These are phyloP conservation scores for Talaromyces ruber DNA, from an alignment of 495 filamentous ascomycete genomes.

Conservation along the genomic window DNA sequence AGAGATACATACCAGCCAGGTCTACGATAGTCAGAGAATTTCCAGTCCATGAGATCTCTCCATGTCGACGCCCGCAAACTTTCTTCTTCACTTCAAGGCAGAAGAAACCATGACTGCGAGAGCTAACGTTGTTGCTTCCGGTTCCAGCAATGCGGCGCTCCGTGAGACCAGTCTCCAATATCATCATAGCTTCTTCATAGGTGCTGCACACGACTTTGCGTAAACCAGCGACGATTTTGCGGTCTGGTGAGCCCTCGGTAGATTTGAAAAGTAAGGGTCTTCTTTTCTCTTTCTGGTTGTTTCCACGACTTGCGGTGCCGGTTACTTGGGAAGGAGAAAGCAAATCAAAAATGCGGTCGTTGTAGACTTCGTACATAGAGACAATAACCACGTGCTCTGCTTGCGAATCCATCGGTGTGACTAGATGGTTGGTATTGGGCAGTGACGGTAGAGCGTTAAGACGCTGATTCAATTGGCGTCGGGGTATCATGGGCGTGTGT, in stretches of 20 bases:
- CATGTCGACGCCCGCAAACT: conserved; percentile 37
- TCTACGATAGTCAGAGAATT: conserved; percentile 86
- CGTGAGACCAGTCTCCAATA: conserved; percentile 81
- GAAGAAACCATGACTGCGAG: conserved; percentile 93
- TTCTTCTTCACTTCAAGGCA: conserved; percentile 90
- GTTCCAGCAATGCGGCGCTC: conserved; percentile 87
- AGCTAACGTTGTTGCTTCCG: conserved; percentile 79
- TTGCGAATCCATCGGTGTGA: conserved; percentile 55
- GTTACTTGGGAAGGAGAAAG: conserved; percentile 48
- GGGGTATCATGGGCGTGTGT: conserved; percentile 41
- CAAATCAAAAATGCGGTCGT: conserved; percentile 94
- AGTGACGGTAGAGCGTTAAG: conserved; percentile 58
- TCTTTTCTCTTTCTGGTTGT: conserved; percentile 57
- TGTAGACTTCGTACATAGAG: conserved; percentile 99
- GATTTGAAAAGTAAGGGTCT: conserved; percentile 78
- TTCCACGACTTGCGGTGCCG: conserved; percentile 29
- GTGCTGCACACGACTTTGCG: conserved; percentile 83
- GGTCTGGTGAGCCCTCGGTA: conserved; percentile 73
- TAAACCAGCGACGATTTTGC: conserved; percentile 86
- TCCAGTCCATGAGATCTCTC: conserved; percentile 60
- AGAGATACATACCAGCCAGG: conserved; percentile 57
- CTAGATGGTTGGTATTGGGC: conserved; percentile 66
- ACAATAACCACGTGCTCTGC: conserved; percentile 84
- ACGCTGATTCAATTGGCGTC: conserved; percentile 50
- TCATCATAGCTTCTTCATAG: conserved; percentile 79